phyloP scores from a whole-genome alignment of 139 green algal genomes.

The Ettlia oleoabundans region DNA sequence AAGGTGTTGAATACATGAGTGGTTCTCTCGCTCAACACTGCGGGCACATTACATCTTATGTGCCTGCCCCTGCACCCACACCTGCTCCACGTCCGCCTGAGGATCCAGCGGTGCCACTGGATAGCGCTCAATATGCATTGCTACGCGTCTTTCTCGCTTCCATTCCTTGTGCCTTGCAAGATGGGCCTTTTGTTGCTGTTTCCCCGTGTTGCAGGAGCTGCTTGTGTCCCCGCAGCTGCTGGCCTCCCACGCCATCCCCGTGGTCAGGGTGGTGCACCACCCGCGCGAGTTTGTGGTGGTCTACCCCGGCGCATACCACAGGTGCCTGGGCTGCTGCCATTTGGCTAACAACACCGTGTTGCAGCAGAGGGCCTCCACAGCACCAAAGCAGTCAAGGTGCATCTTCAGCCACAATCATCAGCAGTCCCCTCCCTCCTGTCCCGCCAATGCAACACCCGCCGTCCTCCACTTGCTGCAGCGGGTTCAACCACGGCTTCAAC shows the following conservation, averaged over 20 bases:
- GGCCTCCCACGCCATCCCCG: constrained; percentile 56
- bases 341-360: too few species aligned
- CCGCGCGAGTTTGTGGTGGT: constrained; percentile 82
- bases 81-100: too few species aligned
- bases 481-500: constrained; percentile 84
- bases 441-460: background rate
- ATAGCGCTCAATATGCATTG: too few species aligned
- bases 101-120: too few species aligned
- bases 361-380: too few species aligned
- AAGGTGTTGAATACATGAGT: too few species aligned
- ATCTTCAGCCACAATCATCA: too few species aligned
- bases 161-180: background rate
- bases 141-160: background rate
- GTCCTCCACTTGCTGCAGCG: constrained; percentile 53
- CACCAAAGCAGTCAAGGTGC: too few species aligned
- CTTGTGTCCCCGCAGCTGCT: constrained; percentile 70
- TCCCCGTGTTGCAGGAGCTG: constrained; percentile 53
- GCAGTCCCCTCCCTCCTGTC: background rate
- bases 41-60: too few species aligned
- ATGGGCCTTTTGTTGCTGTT: too few species aligned
- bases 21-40: too few species aligned
- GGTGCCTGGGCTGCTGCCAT: background rate
- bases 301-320: constrained; percentile 67
- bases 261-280: constrained; percentile 62
- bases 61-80: too few species aligned